Percentiles rank a stretch among this genome's conserved stretches.
Conservation (phyloP, 1,139 yeast species). For the Protomyces gravidus region DNA sequence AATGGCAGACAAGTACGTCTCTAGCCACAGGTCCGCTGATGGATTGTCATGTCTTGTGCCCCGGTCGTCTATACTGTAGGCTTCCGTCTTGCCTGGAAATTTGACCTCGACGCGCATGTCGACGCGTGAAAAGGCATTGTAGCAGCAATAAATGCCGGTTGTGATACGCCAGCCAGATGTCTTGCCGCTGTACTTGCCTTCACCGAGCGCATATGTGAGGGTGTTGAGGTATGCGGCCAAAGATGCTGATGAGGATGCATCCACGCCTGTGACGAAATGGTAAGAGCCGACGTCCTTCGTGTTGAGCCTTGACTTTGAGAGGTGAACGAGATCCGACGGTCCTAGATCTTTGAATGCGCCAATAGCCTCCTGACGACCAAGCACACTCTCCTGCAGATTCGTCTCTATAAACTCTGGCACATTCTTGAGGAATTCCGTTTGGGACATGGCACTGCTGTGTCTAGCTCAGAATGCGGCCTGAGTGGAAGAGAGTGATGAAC, state of each 20-base stretch:
- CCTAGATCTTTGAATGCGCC: constrained; percentile 61
- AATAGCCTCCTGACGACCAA: constrained; percentile 48
- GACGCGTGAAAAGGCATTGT: constrained; percentile 61
- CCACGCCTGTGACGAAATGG: constrained; percentile 66
- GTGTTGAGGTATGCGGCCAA: constrained; percentile 73
- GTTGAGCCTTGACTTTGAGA: constrained; percentile 49
- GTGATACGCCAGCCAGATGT: constrained; percentile 71
- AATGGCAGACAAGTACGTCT: constrained; percentile 70
- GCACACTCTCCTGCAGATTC: constrained; percentile 50
- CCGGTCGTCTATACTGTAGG: constrained; percentile 56
- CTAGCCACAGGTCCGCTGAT: constrained; percentile 57
- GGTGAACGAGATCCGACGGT: constrained; percentile 84
- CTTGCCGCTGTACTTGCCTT: constrained; percentile 66
- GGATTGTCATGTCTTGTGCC: constrained; percentile 46
- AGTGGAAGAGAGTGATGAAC: too few relatives aligned
- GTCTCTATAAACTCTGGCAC: constrained; percentile 42
- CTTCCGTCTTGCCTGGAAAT: constrained; percentile 75
- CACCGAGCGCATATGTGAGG: constrained; percentile 60
- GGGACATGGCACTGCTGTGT: not conserved
- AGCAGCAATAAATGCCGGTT: constrained; percentile 63
- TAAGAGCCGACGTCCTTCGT: constrained; percentile 54
- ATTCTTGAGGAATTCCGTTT: constrained; percentile 17
- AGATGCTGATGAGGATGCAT: constrained; percentile 56
- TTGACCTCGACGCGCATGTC: constrained; percentile 69
- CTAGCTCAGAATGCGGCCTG: too few relatives aligned